Evolutionary conservation across 345 rosid species (phyloP), one percentile per base, ranked within the genome.

Genomic region (Microcos paniculata): DNA sequence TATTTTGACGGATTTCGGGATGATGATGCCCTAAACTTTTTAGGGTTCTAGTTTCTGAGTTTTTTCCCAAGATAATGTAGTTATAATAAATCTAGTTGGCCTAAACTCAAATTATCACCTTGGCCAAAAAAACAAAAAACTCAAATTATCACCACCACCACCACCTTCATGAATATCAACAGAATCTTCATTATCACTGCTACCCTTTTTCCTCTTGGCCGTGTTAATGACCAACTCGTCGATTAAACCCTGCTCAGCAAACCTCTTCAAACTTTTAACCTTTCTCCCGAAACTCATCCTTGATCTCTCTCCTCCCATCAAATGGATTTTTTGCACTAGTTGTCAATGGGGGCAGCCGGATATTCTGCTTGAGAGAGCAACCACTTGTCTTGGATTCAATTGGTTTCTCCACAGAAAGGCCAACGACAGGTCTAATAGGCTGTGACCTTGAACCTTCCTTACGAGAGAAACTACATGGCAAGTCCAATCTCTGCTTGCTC

Each of bases 401-500:
- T 10, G 92, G 85, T 69, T 88, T 92, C 72, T 85, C 94, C 31
- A 91, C 90, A 40, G 97, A 91, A 46, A 92, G 84, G 70, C 95
- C 92, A 55, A 90, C n/a, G n/a, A n/a, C 92, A 24, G 97, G 92
- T 84, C 90, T 88, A 49, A 88, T 82, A 21, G 90, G 76, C 82
- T 90, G 92, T n/a, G 97, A 78, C 63, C 92, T 69, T 3, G 96
- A 81, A 23, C 88, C 77, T 62, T 96, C 98, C 80, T 90, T 93
- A 71, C 93, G 89, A 40, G 98, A 76, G 76, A 91, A 93, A 81
- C 89, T 79, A 78, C 95, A 88, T 75, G 92, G 95, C 86, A 96
- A 85, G 81, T 96, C 98, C 92, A 96, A 79, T 82, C 97, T 90
- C 89, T 93, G 98, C 72, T 98, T 91, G 97, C 83, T 93, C 98